Conservation (phyloP, 371 early-diverging fungal genomes). For the Mucor circinelloides region DNA sequence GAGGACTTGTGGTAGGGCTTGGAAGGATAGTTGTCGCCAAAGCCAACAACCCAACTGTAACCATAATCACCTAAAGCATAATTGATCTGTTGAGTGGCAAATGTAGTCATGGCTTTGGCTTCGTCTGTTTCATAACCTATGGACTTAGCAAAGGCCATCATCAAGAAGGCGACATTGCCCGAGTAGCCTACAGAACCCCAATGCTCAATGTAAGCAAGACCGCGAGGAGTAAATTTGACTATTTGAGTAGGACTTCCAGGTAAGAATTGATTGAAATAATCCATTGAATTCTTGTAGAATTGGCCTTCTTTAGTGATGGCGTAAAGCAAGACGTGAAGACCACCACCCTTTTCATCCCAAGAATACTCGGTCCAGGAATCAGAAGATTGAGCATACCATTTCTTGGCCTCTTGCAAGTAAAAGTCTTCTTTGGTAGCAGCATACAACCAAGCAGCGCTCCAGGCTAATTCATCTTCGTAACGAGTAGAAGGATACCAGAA, state of each 20-base stretch:
- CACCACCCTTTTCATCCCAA: slow-evolving; percentile 61
- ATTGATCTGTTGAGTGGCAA: slow-evolving; percentile 60
- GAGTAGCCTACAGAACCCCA: slow-evolving; percentile 64
- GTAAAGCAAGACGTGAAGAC: slow-evolving; percentile 50
- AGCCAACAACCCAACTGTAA: slow-evolving; percentile 59
- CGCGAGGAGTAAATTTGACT: slow-evolving; percentile 58
- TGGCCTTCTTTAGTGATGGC: slow-evolving; percentile 42
- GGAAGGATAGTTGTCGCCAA: slow-evolving; percentile 55
- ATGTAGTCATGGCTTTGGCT: slow-evolving; percentile 40
- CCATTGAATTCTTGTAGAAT: slow-evolving; percentile 52
- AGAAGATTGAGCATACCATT: slow-evolving; percentile 31
- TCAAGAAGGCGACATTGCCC: slow-evolving; percentile 53
- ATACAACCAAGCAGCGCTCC: slow-evolving; percentile 56
- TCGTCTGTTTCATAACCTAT: slow-evolving; percentile 38
- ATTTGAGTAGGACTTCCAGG: slow-evolving; percentile 41
- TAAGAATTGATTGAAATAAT: slow-evolving; percentile 52
- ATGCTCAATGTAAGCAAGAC: slow-evolving; percentile 53
- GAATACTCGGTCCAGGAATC: slow-evolving; percentile 55
- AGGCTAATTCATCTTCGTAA: slow-evolving; percentile 55
- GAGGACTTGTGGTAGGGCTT: slow-evolving; percentile 61
- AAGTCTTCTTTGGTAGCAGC: slow-evolving; percentile 47
- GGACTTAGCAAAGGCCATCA: slow-evolving; percentile 53
- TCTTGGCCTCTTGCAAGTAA: slow-evolving; percentile 47
- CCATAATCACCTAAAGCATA: slow-evolving; percentile 64
- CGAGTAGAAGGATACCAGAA: slow-evolving; percentile 60